Conservation (phyloP, 2,329 filamentous ascomycete species). For the Sclerotinia sclerotiorum region DNA sequence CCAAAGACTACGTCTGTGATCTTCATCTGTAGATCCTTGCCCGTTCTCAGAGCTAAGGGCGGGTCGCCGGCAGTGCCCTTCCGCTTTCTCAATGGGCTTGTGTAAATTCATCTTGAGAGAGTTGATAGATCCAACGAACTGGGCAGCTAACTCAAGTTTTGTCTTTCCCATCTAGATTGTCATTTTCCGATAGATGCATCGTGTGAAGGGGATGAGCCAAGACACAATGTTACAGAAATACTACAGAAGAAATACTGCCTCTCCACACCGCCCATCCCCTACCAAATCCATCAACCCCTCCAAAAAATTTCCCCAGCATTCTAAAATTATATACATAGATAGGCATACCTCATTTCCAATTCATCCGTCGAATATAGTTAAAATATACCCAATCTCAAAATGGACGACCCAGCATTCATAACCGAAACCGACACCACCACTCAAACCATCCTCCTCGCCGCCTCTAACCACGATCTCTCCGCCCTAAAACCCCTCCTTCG, state of each 20-base stretch:
- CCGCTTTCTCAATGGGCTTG: not conserved
- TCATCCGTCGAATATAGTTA: not conserved
- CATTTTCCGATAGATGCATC: not conserved
- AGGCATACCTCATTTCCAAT: not conserved
- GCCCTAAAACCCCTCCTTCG: conserved; percentile 40
- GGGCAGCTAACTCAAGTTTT: too few species aligned
- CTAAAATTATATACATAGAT: not conserved
- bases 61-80: not conserved
- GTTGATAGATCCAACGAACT: not conserved
- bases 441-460: conserved; percentile 64
- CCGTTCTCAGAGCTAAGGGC: not conserved
- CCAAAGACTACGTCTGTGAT: not conserved
- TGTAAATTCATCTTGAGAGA: not conserved
- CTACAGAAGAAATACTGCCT: not conserved
- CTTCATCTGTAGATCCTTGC: not conserved
- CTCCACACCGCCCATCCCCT: not conserved
- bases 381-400: conserved; percentile 22
- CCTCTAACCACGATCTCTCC: conserved; percentile 56
- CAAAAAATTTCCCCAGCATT: conserved; percentile 10
- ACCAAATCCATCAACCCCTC: conserved; percentile 12
- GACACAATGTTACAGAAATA: not conserved
- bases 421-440: conserved; percentile 36
- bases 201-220: not conserved
- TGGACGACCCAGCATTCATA: conserved; percentile 38
- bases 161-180: not conserved